These are phyloP conservation scores for Candida oleophila DNA, from an alignment of 805 yeast genomes.

Conservation along the genomic window DNA sequence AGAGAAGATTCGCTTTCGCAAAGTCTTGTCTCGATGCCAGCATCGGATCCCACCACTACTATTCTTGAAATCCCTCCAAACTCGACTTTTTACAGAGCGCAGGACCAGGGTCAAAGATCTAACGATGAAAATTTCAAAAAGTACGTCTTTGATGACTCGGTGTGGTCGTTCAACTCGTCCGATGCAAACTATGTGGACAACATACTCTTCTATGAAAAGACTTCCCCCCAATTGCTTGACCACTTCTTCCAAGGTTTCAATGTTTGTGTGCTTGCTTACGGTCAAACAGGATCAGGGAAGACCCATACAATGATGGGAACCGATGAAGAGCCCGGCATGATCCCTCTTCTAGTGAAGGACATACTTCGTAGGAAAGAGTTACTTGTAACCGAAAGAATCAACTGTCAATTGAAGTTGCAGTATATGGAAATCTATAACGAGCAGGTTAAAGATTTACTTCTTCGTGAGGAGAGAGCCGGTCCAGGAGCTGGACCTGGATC, in stretches of 20 bases:
- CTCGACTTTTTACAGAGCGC: constrained; percentile 15
- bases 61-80: constrained; percentile 20
- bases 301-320: constrained; percentile 45
- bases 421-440: constrained; percentile 80
- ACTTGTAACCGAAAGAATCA: constrained; percentile 35
- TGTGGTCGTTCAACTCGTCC: constrained; percentile 44
- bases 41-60: constrained; percentile 17
- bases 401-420: constrained; percentile 47
- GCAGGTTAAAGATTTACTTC: constrained; percentile 64
- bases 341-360: constrained; percentile 48
- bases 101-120: constrained; percentile 7
- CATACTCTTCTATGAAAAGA: constrained; percentile 44
- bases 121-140: constrained; percentile 18
- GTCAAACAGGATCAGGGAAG: constrained; percentile 44
- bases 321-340: constrained; percentile 33
- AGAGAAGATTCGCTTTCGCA: constrained; percentile 22
- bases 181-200: constrained; percentile 47
- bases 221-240: constrained; percentile 59
- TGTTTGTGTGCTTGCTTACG: constrained; percentile 43
- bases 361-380: constrained; percentile 45
- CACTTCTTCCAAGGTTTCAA: constrained; percentile 44
- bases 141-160: constrained; percentile 52
- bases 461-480: constrained; percentile 5
- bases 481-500: constrained; percentile 10
- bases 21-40: constrained; percentile 32